These are phyloP conservation scores for Aspergillus saccharolyticus DNA, from an alignment of 495 filamentous ascomycete genomes.

Conservation along the genomic window DNA sequence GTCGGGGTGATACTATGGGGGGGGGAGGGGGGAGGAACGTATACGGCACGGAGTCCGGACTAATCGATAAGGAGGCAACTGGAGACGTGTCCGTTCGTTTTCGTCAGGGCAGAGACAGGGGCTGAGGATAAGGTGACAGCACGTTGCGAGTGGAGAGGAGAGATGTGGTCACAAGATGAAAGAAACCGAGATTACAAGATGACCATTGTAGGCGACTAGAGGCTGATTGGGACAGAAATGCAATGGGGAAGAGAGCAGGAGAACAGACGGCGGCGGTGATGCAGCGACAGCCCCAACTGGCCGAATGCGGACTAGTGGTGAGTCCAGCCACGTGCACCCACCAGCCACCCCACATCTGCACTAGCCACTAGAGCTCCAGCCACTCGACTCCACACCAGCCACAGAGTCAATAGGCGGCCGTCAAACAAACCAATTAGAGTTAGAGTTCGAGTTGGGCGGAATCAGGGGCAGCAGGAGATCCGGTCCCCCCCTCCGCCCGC, in stretches of 20 bases:
- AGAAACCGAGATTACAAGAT: background rate
- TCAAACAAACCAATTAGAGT: background rate
- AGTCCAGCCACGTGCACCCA: slow-evolving; percentile 3
- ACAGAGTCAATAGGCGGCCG: background rate
- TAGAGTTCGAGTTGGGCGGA: background rate
- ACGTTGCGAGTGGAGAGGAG: background rate
- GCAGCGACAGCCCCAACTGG: no score
- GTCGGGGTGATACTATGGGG: background rate
- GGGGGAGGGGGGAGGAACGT: background rate
- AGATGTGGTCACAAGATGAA: background rate
- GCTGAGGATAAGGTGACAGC: background rate
- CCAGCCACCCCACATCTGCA: background rate
- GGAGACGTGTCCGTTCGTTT: slow-evolving; percentile 27
- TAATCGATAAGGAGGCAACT: slow-evolving; percentile 29
- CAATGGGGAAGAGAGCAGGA: background rate
- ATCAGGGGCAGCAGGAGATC: background rate
- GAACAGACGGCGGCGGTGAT: background rate
- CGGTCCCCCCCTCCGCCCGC: background rate
- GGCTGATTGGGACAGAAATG: background rate
- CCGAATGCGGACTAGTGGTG: background rate
- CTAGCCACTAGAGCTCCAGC: background rate
- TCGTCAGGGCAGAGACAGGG: slow-evolving; percentile 1
- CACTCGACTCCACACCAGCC: background rate
- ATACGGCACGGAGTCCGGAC: slow-evolving; percentile 8
- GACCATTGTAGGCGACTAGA: background rate